Base-by-base conservation (phyloP, 108 stramenopile genomes). In the Cyclotella sp. region DNA sequence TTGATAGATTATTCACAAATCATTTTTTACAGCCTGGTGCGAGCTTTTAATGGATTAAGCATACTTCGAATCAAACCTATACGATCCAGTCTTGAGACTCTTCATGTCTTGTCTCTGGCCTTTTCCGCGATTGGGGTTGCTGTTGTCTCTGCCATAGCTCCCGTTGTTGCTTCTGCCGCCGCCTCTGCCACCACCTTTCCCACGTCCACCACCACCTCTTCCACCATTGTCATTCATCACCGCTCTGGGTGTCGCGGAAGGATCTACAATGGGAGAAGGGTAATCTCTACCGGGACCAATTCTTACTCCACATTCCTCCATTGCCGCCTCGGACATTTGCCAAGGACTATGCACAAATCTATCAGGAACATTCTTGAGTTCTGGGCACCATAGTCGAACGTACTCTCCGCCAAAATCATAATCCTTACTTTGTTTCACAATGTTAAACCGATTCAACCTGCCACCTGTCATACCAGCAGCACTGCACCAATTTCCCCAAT, bases 361-460 rank as follows among this genome's bases (percentile, higher is more conserved):
- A 43, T 87, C 89, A 2, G 95, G 95, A 3, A 96, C 90, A 74
- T 93, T 70, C 68, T 86, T 85, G 21, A 96, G 63, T 70, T 98
- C 97, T 0, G 99, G 99, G 44, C 91, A 76, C 99, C 99, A 99
- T 49, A 93, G 90, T 18, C 96, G 85, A 24, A 98, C 96, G 75
- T 98, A 98, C 16, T 94, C 97, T 9, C 97, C 99, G 46, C 97
- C 85, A 46, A 86, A 78, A 59, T 99, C 99, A 79, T 98, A 99
- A 68, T 97, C 95, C 61, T 96, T 95, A 21, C 88, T 85, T 77
- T 99, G 98, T 73, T 99, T 98, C 46, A 91, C 91, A 77, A 97
- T 97, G 81, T 96, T 96, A 81, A 98, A 98, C 40, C 92, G 81
- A 71, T 96, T 95, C 51, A 97, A 69, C 13, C 94, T 88, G 8